Evolutionary conservation across 441 rosid genomes (phyloP).

Genomic region (Eruca vesicaria): DNA sequence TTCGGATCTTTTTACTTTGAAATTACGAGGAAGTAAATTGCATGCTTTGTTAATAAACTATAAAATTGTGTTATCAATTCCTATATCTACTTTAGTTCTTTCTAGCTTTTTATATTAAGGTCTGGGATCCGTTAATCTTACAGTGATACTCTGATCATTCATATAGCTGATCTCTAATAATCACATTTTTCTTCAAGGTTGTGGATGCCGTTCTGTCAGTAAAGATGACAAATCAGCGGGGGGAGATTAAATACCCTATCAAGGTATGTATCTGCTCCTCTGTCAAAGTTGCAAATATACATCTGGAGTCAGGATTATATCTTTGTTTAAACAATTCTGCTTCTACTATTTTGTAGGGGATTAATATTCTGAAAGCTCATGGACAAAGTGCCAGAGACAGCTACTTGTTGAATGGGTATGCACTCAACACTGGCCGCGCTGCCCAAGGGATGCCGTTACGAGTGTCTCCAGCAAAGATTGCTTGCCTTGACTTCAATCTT

Average conservation of each 20-base stretch:
- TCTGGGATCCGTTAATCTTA: not conserved
- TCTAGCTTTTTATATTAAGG: slow-evolving; percentile 2
- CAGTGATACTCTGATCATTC: not conserved
- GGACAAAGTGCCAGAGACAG: slow-evolving; percentile 94
- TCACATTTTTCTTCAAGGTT: slow-evolving; percentile 46
- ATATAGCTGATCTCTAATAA: slow-evolving; percentile 6
- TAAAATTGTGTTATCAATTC: not conserved
- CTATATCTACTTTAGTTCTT: not conserved
- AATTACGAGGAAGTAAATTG: not conserved
- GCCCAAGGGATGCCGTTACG: slow-evolving; percentile 98
- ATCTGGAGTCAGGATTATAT: not conserved
- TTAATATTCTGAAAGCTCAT: slow-evolving; percentile 93
- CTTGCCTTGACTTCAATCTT: slow-evolving; percentile 96
- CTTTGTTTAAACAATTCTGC: slow-evolving; percentile 1
- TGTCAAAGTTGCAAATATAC: not conserved
- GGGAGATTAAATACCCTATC: slow-evolving; percentile 94
- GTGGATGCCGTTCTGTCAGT: slow-evolving; percentile 87
- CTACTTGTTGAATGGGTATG: slow-evolving; percentile 90
- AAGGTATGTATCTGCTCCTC: slow-evolving; percentile 54
- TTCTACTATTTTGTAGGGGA: slow-evolving; percentile 51
- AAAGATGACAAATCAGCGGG: slow-evolving; percentile 86
- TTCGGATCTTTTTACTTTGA: not conserved
- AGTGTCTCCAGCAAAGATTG: slow-evolving; percentile 89
- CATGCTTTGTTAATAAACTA: not conserved
- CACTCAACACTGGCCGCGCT: slow-evolving; percentile 90